A percentile compares a stretch with the other conserved stretches of the same genome.
phyloP scores from a whole-genome alignment of 2,329 filamentous ascomycete species.

The Fusarium austroafricanum region DNA sequence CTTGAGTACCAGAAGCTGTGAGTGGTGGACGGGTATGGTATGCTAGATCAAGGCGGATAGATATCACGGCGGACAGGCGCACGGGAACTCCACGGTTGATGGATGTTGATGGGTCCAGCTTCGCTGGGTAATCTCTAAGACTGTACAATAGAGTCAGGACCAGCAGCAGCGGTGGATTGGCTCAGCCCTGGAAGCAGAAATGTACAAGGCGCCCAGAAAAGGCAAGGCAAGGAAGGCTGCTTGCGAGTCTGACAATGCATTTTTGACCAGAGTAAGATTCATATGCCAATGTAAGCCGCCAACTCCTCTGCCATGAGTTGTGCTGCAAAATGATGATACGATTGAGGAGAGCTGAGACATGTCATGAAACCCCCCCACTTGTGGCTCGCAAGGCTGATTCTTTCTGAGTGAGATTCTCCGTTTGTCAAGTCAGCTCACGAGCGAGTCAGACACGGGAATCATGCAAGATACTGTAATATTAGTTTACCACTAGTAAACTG shows the following conservation, averaged over 20 bases:
- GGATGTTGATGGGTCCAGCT: constrained; percentile 30
- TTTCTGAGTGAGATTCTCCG: constrained; percentile 7
- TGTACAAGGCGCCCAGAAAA: constrained; percentile 43
- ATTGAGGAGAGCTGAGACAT: constrained; percentile 2
- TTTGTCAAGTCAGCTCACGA: constrained; percentile 9
- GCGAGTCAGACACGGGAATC: constrained; percentile 9
- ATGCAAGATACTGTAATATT: constrained; percentile 17
- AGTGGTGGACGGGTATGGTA: constrained; percentile 18
- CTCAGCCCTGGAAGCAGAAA: constrained; percentile 44
- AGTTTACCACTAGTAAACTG: constrained; percentile 20
- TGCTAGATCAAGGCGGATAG: constrained; percentile 27
- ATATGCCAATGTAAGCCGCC: constrained; percentile 18
- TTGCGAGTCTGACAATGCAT: constrained; percentile 1
- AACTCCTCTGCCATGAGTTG: not conserved
- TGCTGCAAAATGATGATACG: not conserved
- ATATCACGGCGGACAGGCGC: constrained; percentile 21
- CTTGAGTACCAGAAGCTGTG: constrained; percentile 97
- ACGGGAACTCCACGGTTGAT: constrained; percentile 21
- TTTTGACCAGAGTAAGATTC: constrained; percentile 19
- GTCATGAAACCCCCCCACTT: not conserved
- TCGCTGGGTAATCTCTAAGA: constrained; percentile 43
- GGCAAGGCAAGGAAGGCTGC: constrained; percentile 6
- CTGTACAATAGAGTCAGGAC: constrained; percentile 47
- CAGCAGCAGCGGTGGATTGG: constrained; percentile 36
- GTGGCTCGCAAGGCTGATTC: constrained; percentile 21